A percentile compares a stretch with the other conserved stretches of the same genome.
phyloP scores from a whole-genome alignment of 768 basidiomycete genomes.

The Pholiota conissans region DNA sequence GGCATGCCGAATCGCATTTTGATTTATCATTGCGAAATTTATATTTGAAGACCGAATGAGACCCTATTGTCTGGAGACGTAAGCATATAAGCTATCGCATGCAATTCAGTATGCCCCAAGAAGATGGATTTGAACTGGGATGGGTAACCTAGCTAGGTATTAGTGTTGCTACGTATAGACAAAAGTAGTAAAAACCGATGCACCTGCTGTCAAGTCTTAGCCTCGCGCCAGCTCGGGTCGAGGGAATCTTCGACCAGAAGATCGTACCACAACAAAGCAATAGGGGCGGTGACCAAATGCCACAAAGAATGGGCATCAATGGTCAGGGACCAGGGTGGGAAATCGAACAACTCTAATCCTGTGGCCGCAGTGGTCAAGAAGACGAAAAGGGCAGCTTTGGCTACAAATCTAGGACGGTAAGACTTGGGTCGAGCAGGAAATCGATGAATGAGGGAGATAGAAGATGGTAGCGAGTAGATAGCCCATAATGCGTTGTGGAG shows the following conservation, averaged over 20 bases:
- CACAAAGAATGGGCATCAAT: conserved; percentile 93
- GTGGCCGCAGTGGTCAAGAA: conserved; percentile 72
- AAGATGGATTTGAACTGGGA: too few relatives aligned
- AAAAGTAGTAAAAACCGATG: not conserved
- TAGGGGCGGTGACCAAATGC: conserved; percentile 84
- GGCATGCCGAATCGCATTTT: too few relatives aligned
- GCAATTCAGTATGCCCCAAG: too few relatives aligned
- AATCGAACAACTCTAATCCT: conserved; percentile 86
- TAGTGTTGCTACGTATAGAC: too few relatives aligned
- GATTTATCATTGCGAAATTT: too few relatives aligned
- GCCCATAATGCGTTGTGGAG: conserved; percentile 84
- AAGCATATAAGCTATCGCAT: too few relatives aligned
- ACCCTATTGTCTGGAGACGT: too few relatives aligned
- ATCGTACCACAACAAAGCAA: conserved; percentile 82
- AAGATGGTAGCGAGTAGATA: conserved; percentile 60
- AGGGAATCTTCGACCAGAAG: conserved; percentile 75
- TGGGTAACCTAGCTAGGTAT: too few relatives aligned
- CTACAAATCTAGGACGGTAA: conserved; percentile 58
- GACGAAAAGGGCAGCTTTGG: conserved; percentile 61
- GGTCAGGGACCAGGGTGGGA: conserved; percentile 71
- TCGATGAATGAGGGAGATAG: conserved; percentile 46
- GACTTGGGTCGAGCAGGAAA: conserved; percentile 54
- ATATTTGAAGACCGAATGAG: too few relatives aligned
- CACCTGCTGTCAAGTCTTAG: conserved; percentile 1
- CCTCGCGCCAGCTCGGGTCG: conserved; percentile 64